Conservation (phyloP, 2,329 filamentous ascomycete genomes). For the Amylocarpus encephaloides region DNA sequence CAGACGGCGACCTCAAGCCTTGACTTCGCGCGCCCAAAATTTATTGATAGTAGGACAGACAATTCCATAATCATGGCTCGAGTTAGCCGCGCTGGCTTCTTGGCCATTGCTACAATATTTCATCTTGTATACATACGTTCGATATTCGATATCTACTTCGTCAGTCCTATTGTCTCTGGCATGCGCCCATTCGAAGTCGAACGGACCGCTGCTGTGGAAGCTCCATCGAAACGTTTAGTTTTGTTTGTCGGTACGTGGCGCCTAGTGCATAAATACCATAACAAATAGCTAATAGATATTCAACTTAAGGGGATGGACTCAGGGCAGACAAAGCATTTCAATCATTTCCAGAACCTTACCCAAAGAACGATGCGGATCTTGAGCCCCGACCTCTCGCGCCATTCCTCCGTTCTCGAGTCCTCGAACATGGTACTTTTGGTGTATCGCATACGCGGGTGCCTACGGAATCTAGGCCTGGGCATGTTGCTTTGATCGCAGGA, state of each 20-base stretch:
- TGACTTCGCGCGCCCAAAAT: neutral
- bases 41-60: neutral
- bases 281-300: slow-evolving; percentile 11
- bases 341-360: slow-evolving; percentile 80
- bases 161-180: slow-evolving; percentile 92
- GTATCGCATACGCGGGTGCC: slow-evolving; percentile 96
- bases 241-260: slow-evolving; percentile 73
- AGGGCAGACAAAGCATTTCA: slow-evolving; percentile 98
- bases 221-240: slow-evolving; percentile 84
- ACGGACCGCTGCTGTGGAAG: slow-evolving; percentile 48
- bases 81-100: slow-evolving; percentile 67
- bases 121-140: slow-evolving; percentile 91
- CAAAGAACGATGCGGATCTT: slow-evolving; percentile 57
- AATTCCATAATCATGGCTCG: slow-evolving; percentile 41
- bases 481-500: slow-evolving; percentile 94
- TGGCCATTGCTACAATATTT: slow-evolving; percentile 84
- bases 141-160: slow-evolving; percentile 98
- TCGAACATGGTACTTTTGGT: slow-evolving; percentile 89
- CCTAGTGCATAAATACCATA: slow-evolving; percentile 3
- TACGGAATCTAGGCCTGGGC: slow-evolving; percentile 91
- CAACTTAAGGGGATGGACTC: slow-evolving; percentile 67
- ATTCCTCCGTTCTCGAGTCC: slow-evolving; percentile 81
- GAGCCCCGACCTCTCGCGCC: slow-evolving; percentile 76
- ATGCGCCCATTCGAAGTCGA: slow-evolving; percentile 79
- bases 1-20: neutral